These are phyloP conservation scores for Ceratocystis variospora DNA, from an alignment of 2,329 filamentous ascomycete species.

Conservation along the genomic window DNA sequence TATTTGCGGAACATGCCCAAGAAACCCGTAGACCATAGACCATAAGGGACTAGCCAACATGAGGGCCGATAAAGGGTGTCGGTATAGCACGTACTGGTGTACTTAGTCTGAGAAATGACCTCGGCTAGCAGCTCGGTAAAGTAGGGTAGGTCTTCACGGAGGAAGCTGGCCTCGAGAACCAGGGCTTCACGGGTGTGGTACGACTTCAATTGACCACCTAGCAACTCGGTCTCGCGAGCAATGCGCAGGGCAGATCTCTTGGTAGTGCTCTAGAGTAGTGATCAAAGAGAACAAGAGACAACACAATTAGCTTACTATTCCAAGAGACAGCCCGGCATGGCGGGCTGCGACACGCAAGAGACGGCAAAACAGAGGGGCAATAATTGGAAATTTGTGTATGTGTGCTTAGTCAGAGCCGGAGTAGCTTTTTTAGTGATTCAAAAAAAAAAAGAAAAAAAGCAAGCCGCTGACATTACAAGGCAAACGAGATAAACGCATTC, in stretches of 20 bases:
- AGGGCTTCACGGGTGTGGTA: conserved; percentile 90
- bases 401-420: neutral
- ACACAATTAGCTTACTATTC: conserved; percentile 23
- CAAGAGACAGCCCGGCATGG: neutral
- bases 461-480: conserved; percentile 1
- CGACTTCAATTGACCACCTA: conserved; percentile 76
- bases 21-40: neutral
- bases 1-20: conserved; percentile 16
- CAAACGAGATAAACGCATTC: no score
- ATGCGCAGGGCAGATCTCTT: conserved; percentile 85
- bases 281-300: conserved; percentile 31
- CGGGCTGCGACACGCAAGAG: no score
- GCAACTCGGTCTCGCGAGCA: conserved; percentile 84
- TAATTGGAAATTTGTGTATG: no score
- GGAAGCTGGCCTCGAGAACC: conserved; percentile 85
- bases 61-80: conserved; percentile 20
- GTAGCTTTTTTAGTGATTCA: neutral
- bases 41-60: neutral
- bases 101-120: conserved; percentile 79
- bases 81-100: conserved; percentile 44
- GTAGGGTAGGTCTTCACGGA: conserved; percentile 91
- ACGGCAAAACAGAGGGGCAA: no score
- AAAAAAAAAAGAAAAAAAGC: conserved; percentile 2
- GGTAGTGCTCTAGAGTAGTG: conserved; percentile 55
- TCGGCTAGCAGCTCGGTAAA: conserved; percentile 92